A percentile compares a stretch with the other conserved stretches of the same genome.
phyloP scores from a whole-genome alignment of 129 eudicot genomes.

The Logfia minima region DNA sequence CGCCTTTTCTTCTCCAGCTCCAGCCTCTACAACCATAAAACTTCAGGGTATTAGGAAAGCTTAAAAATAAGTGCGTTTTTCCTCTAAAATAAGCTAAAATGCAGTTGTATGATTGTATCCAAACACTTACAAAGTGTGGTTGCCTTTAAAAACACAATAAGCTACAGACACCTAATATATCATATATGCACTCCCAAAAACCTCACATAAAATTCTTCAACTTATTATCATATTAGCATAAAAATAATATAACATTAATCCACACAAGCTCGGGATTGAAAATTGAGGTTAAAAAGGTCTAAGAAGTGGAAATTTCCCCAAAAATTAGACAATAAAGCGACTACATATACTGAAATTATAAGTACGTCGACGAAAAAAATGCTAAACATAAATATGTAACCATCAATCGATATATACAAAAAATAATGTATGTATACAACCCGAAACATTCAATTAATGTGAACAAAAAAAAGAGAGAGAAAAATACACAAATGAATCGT shows the following conservation, averaged over 20 bases:
- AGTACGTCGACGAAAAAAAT: no score
- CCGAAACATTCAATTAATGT: conserved; percentile 8
- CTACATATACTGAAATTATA: no score
- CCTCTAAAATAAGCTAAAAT: not conserved
- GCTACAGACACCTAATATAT: not conserved
- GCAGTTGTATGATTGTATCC: not conserved
- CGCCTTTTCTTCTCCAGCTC: conserved; percentile 67
- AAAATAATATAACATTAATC: not conserved
- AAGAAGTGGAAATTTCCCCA: no score
- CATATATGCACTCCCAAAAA: not conserved
- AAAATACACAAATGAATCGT: not conserved
- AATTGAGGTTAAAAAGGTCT: not conserved
- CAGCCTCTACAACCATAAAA: conserved; percentile 71
- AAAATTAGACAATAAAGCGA: no score
- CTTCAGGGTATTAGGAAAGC: no score
- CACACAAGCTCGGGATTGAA: conserved; percentile 9
- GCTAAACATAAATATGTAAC: not conserved
- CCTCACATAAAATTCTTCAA: not conserved
- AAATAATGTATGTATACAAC: not conserved
- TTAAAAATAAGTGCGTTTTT: not conserved
- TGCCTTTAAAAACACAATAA: not conserved
- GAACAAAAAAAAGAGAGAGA: not conserved
- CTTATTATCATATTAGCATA: no score
- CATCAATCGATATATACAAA: not conserved
- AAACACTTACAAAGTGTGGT: not conserved